Percentiles rank a stretch among this genome's conserved stretches.
Evolutionary conservation across 805 yeast species (phyloP).

Genomic region (Nematodospora valgi): DNA sequence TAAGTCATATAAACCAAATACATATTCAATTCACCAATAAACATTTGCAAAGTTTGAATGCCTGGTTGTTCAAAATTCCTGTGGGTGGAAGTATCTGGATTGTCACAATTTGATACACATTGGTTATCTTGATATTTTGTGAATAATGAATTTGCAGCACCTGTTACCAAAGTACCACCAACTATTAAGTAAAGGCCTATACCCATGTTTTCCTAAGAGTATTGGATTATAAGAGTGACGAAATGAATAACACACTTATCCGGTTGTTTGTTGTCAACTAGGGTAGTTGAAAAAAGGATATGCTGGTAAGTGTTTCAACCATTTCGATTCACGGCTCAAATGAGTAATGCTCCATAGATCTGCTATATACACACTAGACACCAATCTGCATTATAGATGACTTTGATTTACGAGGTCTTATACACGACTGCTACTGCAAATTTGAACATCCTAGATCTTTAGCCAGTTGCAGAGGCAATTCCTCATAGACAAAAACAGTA

Average conservation of each 20-base stretch:
- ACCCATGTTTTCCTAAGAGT: slow-evolving; percentile 7
- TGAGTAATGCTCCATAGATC: slow-evolving; percentile 6
- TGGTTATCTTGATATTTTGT: slow-evolving; percentile 77
- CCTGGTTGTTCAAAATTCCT: slow-evolving; percentile 71
- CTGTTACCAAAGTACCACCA: slow-evolving; percentile 60
- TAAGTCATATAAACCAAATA: slow-evolving; percentile 38
- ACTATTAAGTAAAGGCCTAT: slow-evolving; percentile 12
- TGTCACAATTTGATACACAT: slow-evolving; percentile 56
- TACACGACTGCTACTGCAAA: no score
- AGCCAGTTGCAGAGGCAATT: no score
- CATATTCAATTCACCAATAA: slow-evolving; percentile 62
- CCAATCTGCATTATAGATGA: no score
- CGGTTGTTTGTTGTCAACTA: no score
- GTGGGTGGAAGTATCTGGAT: slow-evolving; percentile 40
- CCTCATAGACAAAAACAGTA: no score
- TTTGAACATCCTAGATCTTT: no score
- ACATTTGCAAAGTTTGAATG: slow-evolving; percentile 78
- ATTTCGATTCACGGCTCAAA: slow-evolving; percentile 7
- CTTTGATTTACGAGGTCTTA: no score
- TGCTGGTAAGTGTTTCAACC: slow-evolving; percentile 9
- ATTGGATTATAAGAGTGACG: no score
- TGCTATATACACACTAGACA: no score
- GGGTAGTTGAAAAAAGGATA: no score
- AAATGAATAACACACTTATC: no score
- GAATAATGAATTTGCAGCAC: slow-evolving; percentile 68